Conservation (phyloP, 176 grass and related monocot genomes). For the Phragmites australis region DNA sequence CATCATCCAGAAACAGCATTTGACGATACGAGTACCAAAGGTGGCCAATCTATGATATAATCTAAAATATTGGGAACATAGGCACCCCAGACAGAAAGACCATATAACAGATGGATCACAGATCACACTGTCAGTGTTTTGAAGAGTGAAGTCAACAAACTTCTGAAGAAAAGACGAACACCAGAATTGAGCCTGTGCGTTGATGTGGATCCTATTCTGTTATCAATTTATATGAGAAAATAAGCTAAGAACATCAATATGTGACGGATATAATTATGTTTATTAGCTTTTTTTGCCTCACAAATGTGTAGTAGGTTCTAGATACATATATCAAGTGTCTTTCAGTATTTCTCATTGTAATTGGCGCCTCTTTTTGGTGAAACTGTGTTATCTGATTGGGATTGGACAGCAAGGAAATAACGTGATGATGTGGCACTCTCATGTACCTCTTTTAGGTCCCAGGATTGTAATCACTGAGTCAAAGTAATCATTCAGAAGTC, state of each 20-base stretch:
- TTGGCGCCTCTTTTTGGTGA: background rate
- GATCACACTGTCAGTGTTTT: background rate
- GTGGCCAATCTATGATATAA: background rate
- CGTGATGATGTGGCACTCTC: background rate
- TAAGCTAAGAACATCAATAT: background rate
- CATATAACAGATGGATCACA: no score
- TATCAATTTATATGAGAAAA: background rate
- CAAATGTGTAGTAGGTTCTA: background rate
- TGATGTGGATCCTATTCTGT: background rate
- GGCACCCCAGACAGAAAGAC: background rate
- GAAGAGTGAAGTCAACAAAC: background rate
- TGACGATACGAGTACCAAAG: background rate
- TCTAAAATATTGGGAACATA: background rate
- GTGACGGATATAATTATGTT: background rate
- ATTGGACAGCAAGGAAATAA: background rate
- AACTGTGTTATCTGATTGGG: background rate
- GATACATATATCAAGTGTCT: background rate
- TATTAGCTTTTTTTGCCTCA: background rate
- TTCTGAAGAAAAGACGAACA: background rate
- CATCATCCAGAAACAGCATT: background rate
- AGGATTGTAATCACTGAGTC: background rate
- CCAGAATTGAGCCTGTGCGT: background rate
- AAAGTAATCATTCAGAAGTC: background rate
- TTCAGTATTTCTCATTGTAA: background rate
- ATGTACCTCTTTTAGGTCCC: background rate